Evolutionary conservation across 2,329 filamentous ascomycete genomes (phyloP), one percentile per base, ranked within the genome.

Genomic region (Aplosporella prunicola): DNA sequence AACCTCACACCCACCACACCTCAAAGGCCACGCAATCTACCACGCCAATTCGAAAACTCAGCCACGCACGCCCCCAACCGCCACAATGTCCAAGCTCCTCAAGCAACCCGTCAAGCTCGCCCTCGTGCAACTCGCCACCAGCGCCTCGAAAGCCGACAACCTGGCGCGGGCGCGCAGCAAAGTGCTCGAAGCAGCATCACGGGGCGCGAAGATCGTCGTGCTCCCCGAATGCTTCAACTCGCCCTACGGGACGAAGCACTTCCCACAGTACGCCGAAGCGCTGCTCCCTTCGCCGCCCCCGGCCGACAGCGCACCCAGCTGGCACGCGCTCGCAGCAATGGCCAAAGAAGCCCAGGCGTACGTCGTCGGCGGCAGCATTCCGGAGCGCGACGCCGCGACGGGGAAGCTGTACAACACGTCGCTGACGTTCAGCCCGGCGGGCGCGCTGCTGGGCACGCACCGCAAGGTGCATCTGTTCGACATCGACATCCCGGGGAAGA

Each of bases 181-280:
- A 57, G 87, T 96, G 41, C 73, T 86, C 45, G 79, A 86, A 58
- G 80, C 86, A 16, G 61, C 67, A 17, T 67, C 39, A 9, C 42
- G 67, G 3, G 89, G 89, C 48, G 86, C 89, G 43, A 78, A 82
- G 40, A 78, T 98, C 42, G 80, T 96, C 47, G 86, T 96, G 22
- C 75, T 98, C 13, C 91, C 91, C 23, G 91, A 98, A 67, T 98
- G 91, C 71, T 98, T 98, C 77, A 98, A 98, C 69, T 93, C 84
- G 27, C 91, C 91, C 7, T 98, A 98, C 63, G 91, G 91, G 48
- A 87, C 79, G 47, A 72, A 86, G 54, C 88, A 80, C 69, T 98
- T 98, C 64, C 81, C 88, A 37, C 75, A 79, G 43, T 96, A 96
- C 61, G 88, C 91, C 48, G 91, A 98, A 63, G 80, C 77, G 2